Evolutionary conservation across 2,329 filamentous ascomycete genomes (phyloP).

Genomic region (Elsinoe perseae): DNA sequence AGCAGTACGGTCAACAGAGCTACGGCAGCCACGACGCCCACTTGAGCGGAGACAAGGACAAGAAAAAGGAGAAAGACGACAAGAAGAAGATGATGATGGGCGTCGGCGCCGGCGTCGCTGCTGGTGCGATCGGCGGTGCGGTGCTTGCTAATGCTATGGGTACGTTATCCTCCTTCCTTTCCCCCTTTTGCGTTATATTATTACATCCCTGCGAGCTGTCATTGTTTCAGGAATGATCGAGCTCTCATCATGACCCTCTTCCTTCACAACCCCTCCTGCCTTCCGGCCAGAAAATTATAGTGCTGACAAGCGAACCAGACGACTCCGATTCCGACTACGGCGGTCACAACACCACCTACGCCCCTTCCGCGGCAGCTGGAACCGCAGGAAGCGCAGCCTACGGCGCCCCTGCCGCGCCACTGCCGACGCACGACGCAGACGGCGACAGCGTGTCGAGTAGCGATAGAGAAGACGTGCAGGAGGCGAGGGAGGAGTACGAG

Average conservation of each 20-base stretch:
- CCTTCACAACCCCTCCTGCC: not conserved
- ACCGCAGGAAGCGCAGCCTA: slow-evolving; percentile 15
- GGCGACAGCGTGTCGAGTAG: slow-evolving; percentile 19
- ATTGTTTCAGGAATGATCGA: no score
- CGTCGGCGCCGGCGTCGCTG: slow-evolving; percentile 51
- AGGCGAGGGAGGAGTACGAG: slow-evolving; percentile 39
- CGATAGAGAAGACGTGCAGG: slow-evolving; percentile 34
- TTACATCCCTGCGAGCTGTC: no score
- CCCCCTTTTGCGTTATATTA: no score
- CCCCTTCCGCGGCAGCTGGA: not conserved
- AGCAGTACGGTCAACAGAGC: not conserved
- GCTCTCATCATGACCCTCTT: not conserved
- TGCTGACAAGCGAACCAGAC: slow-evolving; percentile 22
- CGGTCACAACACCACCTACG: slow-evolving; percentile 15
- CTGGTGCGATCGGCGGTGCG: slow-evolving; percentile 51
- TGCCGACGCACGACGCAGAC: slow-evolving; percentile 18
- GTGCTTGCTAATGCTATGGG: slow-evolving; percentile 49
- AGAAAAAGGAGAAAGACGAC: slow-evolving; percentile 36
- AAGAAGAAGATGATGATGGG: slow-evolving; percentile 48
- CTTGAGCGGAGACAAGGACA: slow-evolving; percentile 19
- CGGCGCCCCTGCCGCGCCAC: slow-evolving; percentile 16
- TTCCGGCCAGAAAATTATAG: not conserved
- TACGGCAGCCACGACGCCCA: not conserved
- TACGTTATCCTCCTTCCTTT: slow-evolving; percentile 31
- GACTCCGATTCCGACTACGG: slow-evolving; percentile 29